Conservation (phyloP, 139 green algal species). For the Gonium pectorale region DNA sequence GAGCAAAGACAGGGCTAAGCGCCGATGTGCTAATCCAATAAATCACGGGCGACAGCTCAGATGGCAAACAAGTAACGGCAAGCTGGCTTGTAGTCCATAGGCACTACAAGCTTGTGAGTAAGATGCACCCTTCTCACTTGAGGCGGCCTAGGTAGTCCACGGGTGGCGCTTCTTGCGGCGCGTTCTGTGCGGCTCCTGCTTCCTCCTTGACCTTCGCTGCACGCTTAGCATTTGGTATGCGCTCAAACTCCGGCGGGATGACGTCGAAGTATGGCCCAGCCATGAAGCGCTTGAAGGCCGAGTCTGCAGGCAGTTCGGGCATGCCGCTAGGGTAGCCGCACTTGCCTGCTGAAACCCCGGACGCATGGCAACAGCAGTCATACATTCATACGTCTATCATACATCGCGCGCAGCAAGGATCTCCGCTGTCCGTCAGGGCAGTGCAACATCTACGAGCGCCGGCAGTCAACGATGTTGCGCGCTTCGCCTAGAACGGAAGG, state of each 20-base stretch:
- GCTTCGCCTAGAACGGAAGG: no score
- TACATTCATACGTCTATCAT: no score
- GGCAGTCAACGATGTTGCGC: no score
- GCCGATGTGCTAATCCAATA: background rate
- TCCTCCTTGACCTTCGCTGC: background rate
- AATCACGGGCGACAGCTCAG: background rate
- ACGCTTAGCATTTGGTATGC: background rate
- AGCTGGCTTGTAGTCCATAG: no score
- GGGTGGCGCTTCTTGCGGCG: background rate
- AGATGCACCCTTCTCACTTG: slow-evolving; percentile 17
- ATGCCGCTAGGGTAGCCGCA: no score
- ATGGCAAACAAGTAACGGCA: background rate
- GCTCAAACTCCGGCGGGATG: slow-evolving; percentile 23
- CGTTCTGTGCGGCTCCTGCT: background rate
- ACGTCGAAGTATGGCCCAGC: slow-evolving; percentile 30
- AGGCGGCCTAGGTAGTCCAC: slow-evolving; percentile 17
- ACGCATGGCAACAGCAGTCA: no score
- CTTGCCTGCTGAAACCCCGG: no score
- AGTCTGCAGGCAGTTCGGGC: slow-evolving; percentile 11
- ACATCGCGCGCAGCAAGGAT: no score
- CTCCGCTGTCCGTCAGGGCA: no score
- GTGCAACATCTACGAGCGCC: no score
- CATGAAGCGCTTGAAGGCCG: slow-evolving; percentile 25
- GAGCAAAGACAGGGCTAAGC: background rate
- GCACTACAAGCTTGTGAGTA: background rate